Evolutionary conservation across 2,329 filamentous ascomycete species (phyloP).

Genomic region (Chaetothyriales sp.): DNA sequence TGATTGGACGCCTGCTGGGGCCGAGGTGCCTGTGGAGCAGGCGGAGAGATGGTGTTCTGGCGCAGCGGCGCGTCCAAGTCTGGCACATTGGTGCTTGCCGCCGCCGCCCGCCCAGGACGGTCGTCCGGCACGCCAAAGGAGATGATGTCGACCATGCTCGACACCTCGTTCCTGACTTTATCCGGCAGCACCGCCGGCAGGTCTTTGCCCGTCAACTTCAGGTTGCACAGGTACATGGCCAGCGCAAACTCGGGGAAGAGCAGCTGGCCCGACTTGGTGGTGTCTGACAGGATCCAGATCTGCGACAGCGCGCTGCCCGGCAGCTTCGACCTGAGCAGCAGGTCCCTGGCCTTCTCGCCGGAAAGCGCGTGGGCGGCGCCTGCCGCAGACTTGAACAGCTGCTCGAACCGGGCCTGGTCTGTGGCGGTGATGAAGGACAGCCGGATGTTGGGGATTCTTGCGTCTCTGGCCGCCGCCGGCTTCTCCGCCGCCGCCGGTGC

Average conservation of each 20-base stretch:
- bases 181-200: slow-evolving; percentile 66
- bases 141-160: slow-evolving; percentile 99
- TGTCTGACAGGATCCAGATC: slow-evolving; percentile 91
- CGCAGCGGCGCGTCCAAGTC: slow-evolving; percentile 49
- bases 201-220: slow-evolving; percentile 76
- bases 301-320: slow-evolving; percentile 77
- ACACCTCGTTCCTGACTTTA: slow-evolving; percentile 86
- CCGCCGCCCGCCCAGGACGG: slow-evolving; percentile 33
- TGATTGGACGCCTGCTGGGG: slow-evolving; percentile 58
- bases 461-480: slow-evolving; percentile 43
- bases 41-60: slow-evolving; percentile 36
- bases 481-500: slow-evolving; percentile 49
- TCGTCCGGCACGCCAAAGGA: slow-evolving; percentile 84
- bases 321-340: slow-evolving; percentile 76
- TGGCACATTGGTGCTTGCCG: slow-evolving; percentile 51
- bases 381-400: slow-evolving; percentile 89
- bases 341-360: slow-evolving; percentile 78
- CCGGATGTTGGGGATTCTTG: slow-evolving; percentile 75
- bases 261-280: slow-evolving; percentile 87
- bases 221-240: slow-evolving; percentile 95
- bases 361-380: slow-evolving; percentile 74
- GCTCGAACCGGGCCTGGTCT: slow-evolving; percentile 95
- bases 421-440: slow-evolving; percentile 90
- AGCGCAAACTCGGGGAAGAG: slow-evolving; percentile 96
- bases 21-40: slow-evolving; percentile 50